These are phyloP conservation scores for Malassezia obtusa DNA, from an alignment of 1,284 basidiomycete genomes.

Conservation along the genomic window DNA sequence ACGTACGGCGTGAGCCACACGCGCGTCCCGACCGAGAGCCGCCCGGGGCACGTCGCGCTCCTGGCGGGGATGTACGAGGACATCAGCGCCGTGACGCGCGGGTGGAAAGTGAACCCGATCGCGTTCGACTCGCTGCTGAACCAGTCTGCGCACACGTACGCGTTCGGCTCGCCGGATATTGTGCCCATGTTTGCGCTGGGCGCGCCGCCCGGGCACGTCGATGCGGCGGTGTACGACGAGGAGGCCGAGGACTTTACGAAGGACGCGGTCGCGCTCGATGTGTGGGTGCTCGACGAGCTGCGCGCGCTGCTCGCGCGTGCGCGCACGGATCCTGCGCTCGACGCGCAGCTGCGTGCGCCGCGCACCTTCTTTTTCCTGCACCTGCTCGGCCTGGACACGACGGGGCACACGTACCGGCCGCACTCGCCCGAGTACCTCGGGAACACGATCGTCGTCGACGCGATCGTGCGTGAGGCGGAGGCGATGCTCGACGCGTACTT, in stretches of 20 bases:
- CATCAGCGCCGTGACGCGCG: constrained; percentile 74
- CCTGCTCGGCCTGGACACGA: constrained; percentile 73
- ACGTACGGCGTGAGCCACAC: constrained; percentile 78
- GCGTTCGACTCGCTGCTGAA: constrained; percentile 85
- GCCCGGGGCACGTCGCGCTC: constrained; percentile 76
- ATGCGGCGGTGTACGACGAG: constrained; percentile 67
- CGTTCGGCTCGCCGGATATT: constrained; percentile 81
- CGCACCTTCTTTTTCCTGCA: constrained; percentile 73
- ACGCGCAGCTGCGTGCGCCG: constrained; percentile 52
- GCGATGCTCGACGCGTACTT: constrained; percentile 56
- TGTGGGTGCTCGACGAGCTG: constrained; percentile 68
- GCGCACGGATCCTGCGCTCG: constrained; percentile 38
- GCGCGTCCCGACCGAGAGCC: constrained; percentile 73
- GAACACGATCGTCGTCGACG: constrained; percentile 71
- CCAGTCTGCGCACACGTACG: constrained; percentile 65
- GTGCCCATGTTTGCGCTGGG: constrained; percentile 76
- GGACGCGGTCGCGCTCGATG: constrained; percentile 67
- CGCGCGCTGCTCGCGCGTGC: constrained; percentile 49
- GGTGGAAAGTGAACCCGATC: constrained; percentile 82
- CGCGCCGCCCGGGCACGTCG: constrained; percentile 59
- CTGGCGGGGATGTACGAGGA: constrained; percentile 91
- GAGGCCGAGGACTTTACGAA: constrained; percentile 56
- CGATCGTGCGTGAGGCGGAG: constrained; percentile 64
- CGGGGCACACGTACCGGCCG: constrained; percentile 78
- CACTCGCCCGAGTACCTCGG: constrained; percentile 77